Percentiles rank a stretch among this genome's conserved stretches.
phyloP scores from a whole-genome alignment of 1,139 yeast species.

The Candida freyschussii region DNA sequence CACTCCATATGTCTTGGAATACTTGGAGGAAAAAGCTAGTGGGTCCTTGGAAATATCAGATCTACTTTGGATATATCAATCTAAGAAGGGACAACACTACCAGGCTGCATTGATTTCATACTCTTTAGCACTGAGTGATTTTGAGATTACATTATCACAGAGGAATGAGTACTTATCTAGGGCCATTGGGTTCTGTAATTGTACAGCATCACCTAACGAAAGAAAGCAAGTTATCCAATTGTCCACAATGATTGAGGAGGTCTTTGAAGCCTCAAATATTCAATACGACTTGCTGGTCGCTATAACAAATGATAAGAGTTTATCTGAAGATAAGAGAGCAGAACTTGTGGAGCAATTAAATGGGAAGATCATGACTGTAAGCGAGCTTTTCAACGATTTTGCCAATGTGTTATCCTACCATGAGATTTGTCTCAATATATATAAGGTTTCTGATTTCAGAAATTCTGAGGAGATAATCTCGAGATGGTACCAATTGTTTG shows the following conservation, averaged over 20 bases:
- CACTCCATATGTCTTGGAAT: slow-evolving; percentile 75
- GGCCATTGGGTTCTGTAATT: slow-evolving; percentile 89
- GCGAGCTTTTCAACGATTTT: slow-evolving; percentile 78
- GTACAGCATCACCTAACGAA: slow-evolving; percentile 73
- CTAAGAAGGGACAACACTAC: slow-evolving; percentile 72
- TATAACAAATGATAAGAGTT: slow-evolving; percentile 55
- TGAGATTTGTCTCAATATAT: slow-evolving; percentile 73
- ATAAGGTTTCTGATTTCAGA: slow-evolving; percentile 77
- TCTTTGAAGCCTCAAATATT: slow-evolving; percentile 80
- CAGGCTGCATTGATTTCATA: slow-evolving; percentile 82
- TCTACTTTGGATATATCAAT: slow-evolving; percentile 83
- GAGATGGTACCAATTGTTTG: slow-evolving; percentile 66
- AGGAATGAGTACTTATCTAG: slow-evolving; percentile 87
- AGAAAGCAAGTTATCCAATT: slow-evolving; percentile 74
- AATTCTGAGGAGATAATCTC: slow-evolving; percentile 66
- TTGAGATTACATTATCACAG: slow-evolving; percentile 60
- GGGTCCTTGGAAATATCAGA: slow-evolving; percentile 72
- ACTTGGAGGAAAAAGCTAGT: slow-evolving; percentile 67
- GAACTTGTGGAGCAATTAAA: slow-evolving; percentile 54
- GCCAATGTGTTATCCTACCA: slow-evolving; percentile 87
- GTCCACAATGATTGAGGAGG: slow-evolving; percentile 66
- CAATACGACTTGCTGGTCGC: slow-evolving; percentile 75
- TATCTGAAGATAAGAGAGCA: slow-evolving; percentile 38
- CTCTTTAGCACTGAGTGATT: slow-evolving; percentile 68
- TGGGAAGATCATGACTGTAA: slow-evolving; percentile 60